phyloP scores from a whole-genome alignment of 345 rosid species.

The Hibiscus syriacus region DNA sequence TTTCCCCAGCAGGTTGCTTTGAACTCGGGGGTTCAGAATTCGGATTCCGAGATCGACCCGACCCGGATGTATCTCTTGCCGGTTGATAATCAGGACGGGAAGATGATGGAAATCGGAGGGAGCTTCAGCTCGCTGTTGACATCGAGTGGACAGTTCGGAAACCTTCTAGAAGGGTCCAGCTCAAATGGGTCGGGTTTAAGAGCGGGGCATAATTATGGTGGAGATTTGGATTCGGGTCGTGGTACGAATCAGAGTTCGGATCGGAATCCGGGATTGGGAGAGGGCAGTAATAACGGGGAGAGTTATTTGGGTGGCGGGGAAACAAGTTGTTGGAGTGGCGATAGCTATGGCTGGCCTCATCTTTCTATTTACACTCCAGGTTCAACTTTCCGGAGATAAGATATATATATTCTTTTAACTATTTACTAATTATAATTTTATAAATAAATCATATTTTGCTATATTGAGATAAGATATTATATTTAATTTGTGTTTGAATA shows the following conservation, averaged over 20 bases:
- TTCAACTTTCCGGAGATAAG: slow-evolving; percentile 27
- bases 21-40: background rate
- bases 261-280: slow-evolving; percentile 17
- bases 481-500: no score
- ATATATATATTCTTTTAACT: background rate
- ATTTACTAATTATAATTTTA: background rate
- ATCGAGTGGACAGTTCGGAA: slow-evolving; percentile 36
- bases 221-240: slow-evolving; percentile 25
- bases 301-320: slow-evolving; percentile 26
- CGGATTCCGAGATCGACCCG: slow-evolving; percentile 29
- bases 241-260: no score
- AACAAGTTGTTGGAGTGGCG: slow-evolving; percentile 29
- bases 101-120: slow-evolving; percentile 34
- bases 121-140: slow-evolving; percentile 57
- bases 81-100: slow-evolving; percentile 30
- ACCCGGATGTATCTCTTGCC: slow-evolving; percentile 39
- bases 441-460: background rate
- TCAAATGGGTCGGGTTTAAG: slow-evolving; percentile 36
- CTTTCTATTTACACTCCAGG: slow-evolving; percentile 61
- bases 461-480: background rate
- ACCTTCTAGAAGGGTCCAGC: slow-evolving; percentile 33
- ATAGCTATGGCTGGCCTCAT: slow-evolving; percentile 58
- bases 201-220: slow-evolving; percentile 27
- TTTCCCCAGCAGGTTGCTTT: background rate
- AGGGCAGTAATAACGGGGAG: slow-evolving; percentile 16